Evolutionary conservation across 164 flowering plant species (phyloP), one percentile per base, ranked within the genome.

Genomic region (Dillenia suffruticosa): DNA sequence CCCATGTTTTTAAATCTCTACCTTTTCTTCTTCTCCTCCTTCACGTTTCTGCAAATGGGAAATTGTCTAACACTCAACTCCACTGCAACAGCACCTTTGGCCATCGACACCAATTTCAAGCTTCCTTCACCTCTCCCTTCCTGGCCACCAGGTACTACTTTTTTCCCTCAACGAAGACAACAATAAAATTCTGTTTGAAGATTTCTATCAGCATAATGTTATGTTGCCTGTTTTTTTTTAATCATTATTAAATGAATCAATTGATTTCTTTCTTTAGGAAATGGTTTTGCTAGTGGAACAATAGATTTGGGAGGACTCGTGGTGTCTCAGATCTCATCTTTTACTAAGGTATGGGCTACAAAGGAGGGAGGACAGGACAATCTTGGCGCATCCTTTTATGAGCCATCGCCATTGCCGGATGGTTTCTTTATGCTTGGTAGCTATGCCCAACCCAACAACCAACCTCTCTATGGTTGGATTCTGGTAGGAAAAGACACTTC

Each of bases 241-340:
- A 4, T 32, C 6, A 32, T 32, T 32, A 32, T 32, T 32, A 32
- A 32, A 32, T 32, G 40, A 32, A 32, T 32, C 40, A 32, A 32
- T 32, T 43, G 19, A 9, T 15, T 72, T 66, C 40, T 46, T 46
- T 6, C 55, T 56, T 16, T 62, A 88, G 95, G 92, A 40, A 79
- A 57, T 7, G 96, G 86, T 44, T 90, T 93, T 74, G 94, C 72
- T 19, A 82, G 49, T n/a, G 97, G 98, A 63, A 72, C 11, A 17
- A 86, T 90, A 54, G 85, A 82, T 69, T 70, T 94, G 2, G 97
- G 97, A 63, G 92, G 88, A n/a, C 62, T 91, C 45, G 69, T 64
- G 63, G 84, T 84, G 15, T 49, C 77, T n/a, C 87, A 82, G 57
- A 53, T 91, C 16, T 67, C 86, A 62, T 54, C 82, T 5, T 87